Percentiles rank a stretch among this genome's conserved stretches.
Evolutionary conservation across 176 grass and related monocot species (phyloP).

Genomic region (Rhynchospora pubera): DNA sequence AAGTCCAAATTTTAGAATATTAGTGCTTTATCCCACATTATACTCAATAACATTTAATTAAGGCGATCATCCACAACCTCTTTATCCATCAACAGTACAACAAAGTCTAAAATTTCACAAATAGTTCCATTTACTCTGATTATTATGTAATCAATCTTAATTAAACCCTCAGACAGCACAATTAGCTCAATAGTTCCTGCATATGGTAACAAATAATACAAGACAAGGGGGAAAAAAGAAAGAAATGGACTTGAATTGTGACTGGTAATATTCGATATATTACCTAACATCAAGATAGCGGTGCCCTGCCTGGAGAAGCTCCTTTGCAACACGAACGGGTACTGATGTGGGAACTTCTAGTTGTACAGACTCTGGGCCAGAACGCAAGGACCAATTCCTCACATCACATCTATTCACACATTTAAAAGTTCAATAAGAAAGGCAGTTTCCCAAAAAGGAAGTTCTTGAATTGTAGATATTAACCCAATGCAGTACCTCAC

Average conservation of each 20-base stretch:
- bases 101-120: neutral
- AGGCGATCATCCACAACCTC: neutral
- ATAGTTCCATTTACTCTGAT: neutral
- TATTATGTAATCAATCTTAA: neutral
- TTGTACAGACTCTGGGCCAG: neutral
- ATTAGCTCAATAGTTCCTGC: neutral
- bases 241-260: neutral
- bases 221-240: neutral
- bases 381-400: conserved; percentile 19
- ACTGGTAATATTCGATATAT: neutral
- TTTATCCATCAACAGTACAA: neutral
- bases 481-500: conserved; percentile 16
- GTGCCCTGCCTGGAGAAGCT: conserved; percentile 67
- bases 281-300: conserved; percentile 91
- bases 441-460: neutral
- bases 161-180: neutral
- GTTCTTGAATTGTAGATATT: neutral
- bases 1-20: neutral
- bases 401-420: conserved; percentile 18
- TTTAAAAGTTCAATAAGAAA: neutral
- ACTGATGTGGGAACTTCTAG: conserved; percentile 49
- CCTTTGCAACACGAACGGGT: conserved; percentile 73
- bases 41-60: neutral
- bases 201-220: neutral
- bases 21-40: neutral